These are phyloP conservation scores for Plantago elongata DNA, from an alignment of 257 asterid species.

Conservation along the genomic window DNA sequence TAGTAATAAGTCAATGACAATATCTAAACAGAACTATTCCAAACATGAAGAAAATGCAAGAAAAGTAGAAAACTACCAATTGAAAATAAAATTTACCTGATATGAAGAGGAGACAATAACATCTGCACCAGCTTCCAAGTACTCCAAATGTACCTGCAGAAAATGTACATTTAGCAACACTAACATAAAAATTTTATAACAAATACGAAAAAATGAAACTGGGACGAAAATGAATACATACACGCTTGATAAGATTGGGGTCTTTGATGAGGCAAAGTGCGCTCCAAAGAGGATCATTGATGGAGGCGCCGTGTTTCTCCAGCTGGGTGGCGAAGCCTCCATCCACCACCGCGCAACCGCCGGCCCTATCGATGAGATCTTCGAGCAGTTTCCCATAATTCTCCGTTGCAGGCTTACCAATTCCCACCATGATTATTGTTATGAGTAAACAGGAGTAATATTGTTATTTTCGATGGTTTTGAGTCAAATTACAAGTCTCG, in stretches of 20 bases:
- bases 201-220: too few species aligned
- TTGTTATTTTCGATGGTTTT: too few species aligned
- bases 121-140: conserved; percentile 79
- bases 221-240: conserved; percentile 18
- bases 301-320: conserved; percentile 63
- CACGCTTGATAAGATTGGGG: conserved; percentile 59
- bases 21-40: too few species aligned
- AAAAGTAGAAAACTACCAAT: too few species aligned
- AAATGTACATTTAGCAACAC: too few species aligned
- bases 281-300: conserved; percentile 86
- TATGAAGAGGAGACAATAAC: conserved; percentile 64
- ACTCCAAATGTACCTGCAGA: conserved; percentile 72
- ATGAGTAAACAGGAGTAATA: too few species aligned
- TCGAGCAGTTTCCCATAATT: conserved; percentile 24
- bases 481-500: too few species aligned
- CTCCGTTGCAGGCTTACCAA: background rate
- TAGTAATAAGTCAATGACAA: too few species aligned
- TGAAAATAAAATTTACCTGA: conserved; percentile 44
- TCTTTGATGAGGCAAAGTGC: conserved; percentile 67
- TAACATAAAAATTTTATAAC: too few species aligned
- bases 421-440: too few species aligned
- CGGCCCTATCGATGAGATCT: conserved; percentile 45
- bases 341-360: conserved; percentile 83
- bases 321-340: conserved; percentile 88
- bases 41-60: too few species aligned